Evolutionary conservation across 371 early-diverging fungal species (phyloP), one percentile per base, ranked within the genome.

Genomic region (Mucor velutinosus): DNA sequence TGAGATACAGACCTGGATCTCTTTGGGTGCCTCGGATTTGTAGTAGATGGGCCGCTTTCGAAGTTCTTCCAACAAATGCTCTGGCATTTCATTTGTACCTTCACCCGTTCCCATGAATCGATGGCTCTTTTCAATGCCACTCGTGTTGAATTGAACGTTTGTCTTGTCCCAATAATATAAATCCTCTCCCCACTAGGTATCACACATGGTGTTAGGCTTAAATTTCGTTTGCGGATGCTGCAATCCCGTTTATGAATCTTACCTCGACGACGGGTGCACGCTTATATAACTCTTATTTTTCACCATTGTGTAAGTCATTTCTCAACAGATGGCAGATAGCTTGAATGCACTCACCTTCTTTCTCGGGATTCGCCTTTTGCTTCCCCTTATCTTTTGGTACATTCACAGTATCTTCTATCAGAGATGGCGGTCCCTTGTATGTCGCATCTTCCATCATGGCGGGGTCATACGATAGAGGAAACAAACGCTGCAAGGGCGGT

Each of bases 111-210:
- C 92, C 71, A 89, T 78, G 64, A 90, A 90, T 33, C 90, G 79
- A 70, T 91, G 91, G 0, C 78, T 71, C 51, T 74, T 79, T 62
- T 90, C 90, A 10, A 90, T 66, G 11, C 90, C 92, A 43, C 88
- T 82, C 1, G 86, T 87, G 62, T 89, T 89, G 66, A 87, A 87
- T 53, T 80, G 82, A 8, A 90, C 84, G n/a, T 78, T 74, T 6
- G 75, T 77, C 62, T 86, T 81, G 58, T 87, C 89, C 92, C 92
- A 92, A 55, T 90, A 86, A n/a, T 85, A 84, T 30, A 92, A 69
- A 67, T 90, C 92, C 0, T 87, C 84, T 4, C 86, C 92, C 83
- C 88, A 92, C 78, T 78, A 33, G 4, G 35, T 23, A 29, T 12
- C 8, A 41, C 60, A 8, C 2, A 51, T n/a, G n/a, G 8, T 23